Evolutionary conservation across 352 stramenopile genomes (phyloP), one percentile per base, ranked within the genome.

Genomic region (Chrysophaeum taylorii): DNA sequence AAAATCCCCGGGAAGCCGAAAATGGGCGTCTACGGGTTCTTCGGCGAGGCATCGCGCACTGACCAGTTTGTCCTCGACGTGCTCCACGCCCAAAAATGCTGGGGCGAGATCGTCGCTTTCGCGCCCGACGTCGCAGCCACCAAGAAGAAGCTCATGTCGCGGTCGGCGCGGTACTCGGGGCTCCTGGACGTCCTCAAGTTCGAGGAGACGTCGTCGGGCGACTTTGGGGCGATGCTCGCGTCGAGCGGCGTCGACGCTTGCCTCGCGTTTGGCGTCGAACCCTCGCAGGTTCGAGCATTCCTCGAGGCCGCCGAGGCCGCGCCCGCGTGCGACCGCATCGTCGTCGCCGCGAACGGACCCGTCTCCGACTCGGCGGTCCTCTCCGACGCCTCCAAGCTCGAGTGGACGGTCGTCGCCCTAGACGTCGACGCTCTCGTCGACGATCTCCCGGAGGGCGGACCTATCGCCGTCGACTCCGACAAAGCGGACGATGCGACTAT

Each of bases 41-140:
- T 63, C 29, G 33, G 2, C 52, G 29, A 63, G 36, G 7, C 52
- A 5, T 15, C n/a, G 68, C 74, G 74, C 25, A 72, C 54, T 5
- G 74, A 79, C 64, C 70, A 79, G 69, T 73, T 71, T 67, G 71
- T 79, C 2, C 76, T 79, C 39, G 74, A 79, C 67, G 69, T 79
- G 36, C 69, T 79, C 66, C 74, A 79, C 41, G 74, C 74, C 12
- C 74, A 76, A 57, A 37, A 54, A 4, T 64, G 31, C 50, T 79
- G 74, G 74, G 52, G 52, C 35, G 74, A 73, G 33, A 77, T 77
- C 50, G 68, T 79, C 1, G 74, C 68, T n/a, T 77, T 79, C 50
- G 53, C 52, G 7, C 37, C 45, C 7, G 61, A 60, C 54, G 68
- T 63, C 27, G 25, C 41, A 2, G 73, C 73, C 43, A 69, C 71